Percentiles rank a stretch among this genome's conserved stretches.
Conservation (phyloP, 169 alveolate species). For the Miamiensis avidus region DNA sequence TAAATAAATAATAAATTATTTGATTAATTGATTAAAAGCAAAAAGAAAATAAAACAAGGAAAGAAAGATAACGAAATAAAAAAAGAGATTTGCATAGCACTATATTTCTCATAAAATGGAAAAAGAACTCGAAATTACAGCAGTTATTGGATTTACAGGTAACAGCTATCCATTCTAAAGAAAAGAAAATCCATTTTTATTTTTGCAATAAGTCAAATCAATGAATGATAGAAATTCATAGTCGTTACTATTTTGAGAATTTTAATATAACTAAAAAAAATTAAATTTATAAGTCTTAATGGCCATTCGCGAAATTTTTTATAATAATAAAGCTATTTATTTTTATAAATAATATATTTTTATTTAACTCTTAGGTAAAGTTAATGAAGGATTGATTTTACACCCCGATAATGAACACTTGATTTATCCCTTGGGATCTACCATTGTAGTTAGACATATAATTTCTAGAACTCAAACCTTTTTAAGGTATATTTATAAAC, state of each 20-base stretch:
- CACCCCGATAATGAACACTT: constrained; percentile 92
- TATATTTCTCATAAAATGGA: no score
- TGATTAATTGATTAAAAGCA: no score
- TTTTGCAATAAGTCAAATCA: no score
- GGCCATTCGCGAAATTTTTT: neutral
- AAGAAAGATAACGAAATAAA: no score
- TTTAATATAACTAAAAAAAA: neutral
- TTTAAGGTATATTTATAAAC: constrained; percentile 51
- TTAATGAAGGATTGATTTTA: constrained; percentile 83
- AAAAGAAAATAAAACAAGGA: no score
- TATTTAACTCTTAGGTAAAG: constrained; percentile 46
- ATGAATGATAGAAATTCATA: no score
- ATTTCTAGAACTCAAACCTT: constrained; percentile 82
- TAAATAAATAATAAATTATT: no score
- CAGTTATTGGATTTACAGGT: constrained; percentile 88
- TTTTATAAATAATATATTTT: neutral
- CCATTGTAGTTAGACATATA: constrained; percentile 86
- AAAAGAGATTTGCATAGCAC: no score
- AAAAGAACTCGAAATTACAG: constrained; percentile 78
- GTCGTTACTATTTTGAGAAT: neutral
- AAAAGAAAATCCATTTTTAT: no score
- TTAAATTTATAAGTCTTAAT: neutral
- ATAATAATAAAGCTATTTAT: constrained; percentile 1
- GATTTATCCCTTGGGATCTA: constrained; percentile 89
- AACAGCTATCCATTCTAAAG: neutral